Evolutionary conservation across 495 filamentous ascomycete genomes (phyloP), one percentile per base, ranked within the genome.

Genomic region (Penicillium samsonianum): DNA sequence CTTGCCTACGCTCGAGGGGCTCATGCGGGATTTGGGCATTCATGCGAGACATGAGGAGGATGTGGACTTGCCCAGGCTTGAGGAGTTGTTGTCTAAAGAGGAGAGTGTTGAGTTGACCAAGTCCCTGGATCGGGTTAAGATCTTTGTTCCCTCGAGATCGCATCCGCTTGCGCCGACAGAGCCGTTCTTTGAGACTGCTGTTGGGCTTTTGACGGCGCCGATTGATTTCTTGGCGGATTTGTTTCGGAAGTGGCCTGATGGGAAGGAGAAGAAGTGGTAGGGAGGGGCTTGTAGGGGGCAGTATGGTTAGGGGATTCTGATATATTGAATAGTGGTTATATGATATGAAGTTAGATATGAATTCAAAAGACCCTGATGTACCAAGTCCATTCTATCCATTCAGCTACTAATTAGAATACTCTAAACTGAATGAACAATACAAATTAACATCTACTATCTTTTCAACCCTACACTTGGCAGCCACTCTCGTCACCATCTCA

Each of bases 11-110:
- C 67, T 89, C 9, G 64, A 83, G 37, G 53, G 54, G 1, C 74
- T 89, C 5, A 79, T 79, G 76, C 50, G 53, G 0, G 66, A 73
- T n/a, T 73, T 88, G 4, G 54, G 58, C 14, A 37, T 67, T 17
- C 87, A 89, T 71, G 83, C 87, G 57, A 58, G 73, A 42, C 76
- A 85, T 30, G 84, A 88, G 62, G 83, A 86, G 54, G 61, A 71
- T 3, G 64, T 78, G 12, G 84, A 88, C 50, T 55, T 88, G 1
- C 77, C 80, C 0, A 64, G 62, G 16, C 67, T 87, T 5, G 85
- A 88, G 63, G 62, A 74, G 19, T 63, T 59, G 0, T 57, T 87
- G 6, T 63, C 59, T 2, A 55, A 59, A 2, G 70, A 65, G 3
- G 67, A 69, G n/a, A 80, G 77, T 20, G 69, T 71, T 44, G 47